phyloP scores from a whole-genome alignment of 140 eudicot species.

The Erigeron philadelphicus region DNA sequence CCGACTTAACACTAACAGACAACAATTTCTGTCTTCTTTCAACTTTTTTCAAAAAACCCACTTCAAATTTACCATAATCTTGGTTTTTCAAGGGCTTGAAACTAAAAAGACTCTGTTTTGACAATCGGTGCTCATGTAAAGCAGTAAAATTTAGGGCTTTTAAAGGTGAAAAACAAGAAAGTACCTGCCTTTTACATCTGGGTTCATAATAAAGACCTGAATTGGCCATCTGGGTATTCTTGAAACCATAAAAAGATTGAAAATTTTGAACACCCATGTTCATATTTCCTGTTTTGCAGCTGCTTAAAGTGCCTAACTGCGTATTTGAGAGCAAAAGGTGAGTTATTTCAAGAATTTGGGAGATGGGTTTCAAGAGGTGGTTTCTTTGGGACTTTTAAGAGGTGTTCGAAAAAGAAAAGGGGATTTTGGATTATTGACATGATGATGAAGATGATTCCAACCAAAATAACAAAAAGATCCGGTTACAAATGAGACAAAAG shows the following conservation, averaged over 20 bases:
- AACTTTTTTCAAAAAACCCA: slow-evolving; percentile 13
- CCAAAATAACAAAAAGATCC: slow-evolving; percentile 25
- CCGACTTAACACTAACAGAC: slow-evolving; percentile 39
- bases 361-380: slow-evolving; percentile 15
- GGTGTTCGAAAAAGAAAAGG: slow-evolving; percentile 16
- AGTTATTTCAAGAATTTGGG: slow-evolving; percentile 10
- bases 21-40: slow-evolving; percentile 21
- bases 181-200: slow-evolving; percentile 20
- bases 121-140: slow-evolving; percentile 22
- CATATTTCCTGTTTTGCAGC: slow-evolving; percentile 22
- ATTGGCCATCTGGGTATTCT: slow-evolving; percentile 18
- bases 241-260: slow-evolving; percentile 20
- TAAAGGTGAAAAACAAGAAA: slow-evolving; percentile 16
- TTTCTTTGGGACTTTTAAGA: slow-evolving; percentile 15
- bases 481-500: slow-evolving; percentile 38
- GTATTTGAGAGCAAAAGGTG: background rate
- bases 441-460: slow-evolving; percentile 40
- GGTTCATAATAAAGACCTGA: slow-evolving; percentile 19
- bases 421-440: slow-evolving; percentile 24
- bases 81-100: slow-evolving; percentile 18
- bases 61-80: slow-evolving; percentile 16
- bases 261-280: slow-evolving; percentile 19
- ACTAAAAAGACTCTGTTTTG: slow-evolving; percentile 31
- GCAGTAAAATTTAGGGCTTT: slow-evolving; percentile 22
- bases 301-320: slow-evolving; percentile 17